Percentiles rank a stretch among this genome's conserved stretches.
phyloP scores from a whole-genome alignment of 225 moss, liverwort and hornwort genomes.

The Takakia lepidozioides region DNA sequence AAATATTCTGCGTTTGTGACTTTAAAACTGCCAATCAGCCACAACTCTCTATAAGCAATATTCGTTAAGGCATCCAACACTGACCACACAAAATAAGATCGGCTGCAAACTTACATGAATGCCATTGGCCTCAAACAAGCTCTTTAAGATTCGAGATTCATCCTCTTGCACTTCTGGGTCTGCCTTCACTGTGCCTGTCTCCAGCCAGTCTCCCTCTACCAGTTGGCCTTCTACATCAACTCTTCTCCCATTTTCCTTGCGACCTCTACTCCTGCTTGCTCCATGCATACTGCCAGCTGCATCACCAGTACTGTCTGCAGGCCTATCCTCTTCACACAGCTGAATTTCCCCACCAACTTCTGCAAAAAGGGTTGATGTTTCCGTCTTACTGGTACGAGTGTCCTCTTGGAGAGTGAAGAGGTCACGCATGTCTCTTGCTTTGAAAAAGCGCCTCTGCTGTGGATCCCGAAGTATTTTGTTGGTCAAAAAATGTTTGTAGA shows the following conservation, averaged over 20 bases:
- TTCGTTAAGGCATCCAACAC: no score
- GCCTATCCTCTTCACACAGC: conserved; percentile 15
- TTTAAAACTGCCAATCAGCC: no score
- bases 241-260: conserved; percentile 4
- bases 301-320: conserved; percentile 8
- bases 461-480: conserved; percentile 91
- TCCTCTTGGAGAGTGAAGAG: conserved; percentile 92
- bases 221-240: conserved; percentile 7
- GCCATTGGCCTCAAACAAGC: conserved; percentile 83
- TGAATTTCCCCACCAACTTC: conserved; percentile 59
- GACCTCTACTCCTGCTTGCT: conserved; percentile 2
- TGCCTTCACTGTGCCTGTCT: conserved; percentile 20
- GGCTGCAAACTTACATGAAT: conserved; percentile 63
- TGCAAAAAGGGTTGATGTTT: conserved; percentile 81
- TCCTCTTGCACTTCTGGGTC: conserved; percentile 60
- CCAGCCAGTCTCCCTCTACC: conserved; percentile 7
- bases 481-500: conserved; percentile 89
- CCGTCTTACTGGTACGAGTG: conserved; percentile 34
- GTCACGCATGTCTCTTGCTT: conserved; percentile 88
- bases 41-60: no score
- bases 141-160: conserved; percentile 74
- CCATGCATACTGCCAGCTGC: background rate
- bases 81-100: no score
- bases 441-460: conserved; percentile 94
- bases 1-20: no score